These are phyloP conservation scores for Euphorbia lathyris DNA, from an alignment of 345 rosid species.

Conservation along the genomic window DNA sequence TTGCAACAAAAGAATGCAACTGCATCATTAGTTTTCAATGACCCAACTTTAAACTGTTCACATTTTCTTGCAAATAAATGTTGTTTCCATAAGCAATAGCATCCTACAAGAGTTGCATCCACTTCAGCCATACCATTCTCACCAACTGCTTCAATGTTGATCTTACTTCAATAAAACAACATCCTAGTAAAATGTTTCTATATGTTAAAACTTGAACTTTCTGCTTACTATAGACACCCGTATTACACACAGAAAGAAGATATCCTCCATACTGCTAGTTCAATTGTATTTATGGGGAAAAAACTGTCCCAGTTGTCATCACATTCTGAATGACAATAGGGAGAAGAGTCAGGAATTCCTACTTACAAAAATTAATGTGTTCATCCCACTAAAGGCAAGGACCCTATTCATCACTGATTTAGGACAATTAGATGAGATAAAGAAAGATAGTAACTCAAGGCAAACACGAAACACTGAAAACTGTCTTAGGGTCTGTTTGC, in stretches of 20 bases:
- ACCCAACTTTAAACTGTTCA: not conserved
- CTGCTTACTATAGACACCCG: not conserved
- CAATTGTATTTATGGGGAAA: not conserved
- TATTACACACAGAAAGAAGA: not conserved
- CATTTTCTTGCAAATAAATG: not conserved
- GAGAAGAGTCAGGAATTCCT: not conserved
- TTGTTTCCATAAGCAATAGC: not conserved
- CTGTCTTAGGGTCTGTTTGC: not conserved
- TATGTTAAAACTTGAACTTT: not conserved
- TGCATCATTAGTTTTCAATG: not conserved
- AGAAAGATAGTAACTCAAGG: not conserved
- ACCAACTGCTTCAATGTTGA: not conserved
- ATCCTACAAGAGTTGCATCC: not conserved
- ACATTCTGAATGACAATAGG: not conserved
- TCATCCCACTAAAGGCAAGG: not conserved
- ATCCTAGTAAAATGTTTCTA: not conserved
- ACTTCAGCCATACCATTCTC: not conserved
- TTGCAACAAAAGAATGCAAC: not conserved
- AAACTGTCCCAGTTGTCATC: not conserved
- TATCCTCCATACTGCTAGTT: not conserved
- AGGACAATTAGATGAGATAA: not conserved
- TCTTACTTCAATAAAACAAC: not conserved
- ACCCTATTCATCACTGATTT: not conserved
- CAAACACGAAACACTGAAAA: not conserved
- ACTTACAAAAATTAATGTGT: not conserved